Percentiles rank a stretch among this genome's conserved stretches.
phyloP scores from a whole-genome alignment of 768 basidiomycete species.

The Tricholoma sp. region DNA sequence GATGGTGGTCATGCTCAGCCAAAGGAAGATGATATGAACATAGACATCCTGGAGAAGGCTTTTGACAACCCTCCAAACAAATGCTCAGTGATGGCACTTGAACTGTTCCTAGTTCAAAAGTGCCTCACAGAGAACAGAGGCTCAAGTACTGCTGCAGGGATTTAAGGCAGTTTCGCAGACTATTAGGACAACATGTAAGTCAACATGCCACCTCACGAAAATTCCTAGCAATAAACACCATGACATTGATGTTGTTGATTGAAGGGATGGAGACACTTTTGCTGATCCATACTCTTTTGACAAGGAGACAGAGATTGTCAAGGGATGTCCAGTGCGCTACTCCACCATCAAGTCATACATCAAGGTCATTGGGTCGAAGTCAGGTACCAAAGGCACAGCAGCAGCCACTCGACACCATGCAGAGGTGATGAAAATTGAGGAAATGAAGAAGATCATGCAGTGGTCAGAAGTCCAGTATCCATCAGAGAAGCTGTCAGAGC shows the following conservation, averaged over 20 bases:
- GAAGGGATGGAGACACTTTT: slow-evolving; percentile 16
- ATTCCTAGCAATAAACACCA: too few relatives aligned
- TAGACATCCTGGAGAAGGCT: slow-evolving; percentile 18
- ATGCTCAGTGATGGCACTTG: slow-evolving; percentile 20
- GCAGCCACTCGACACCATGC: slow-evolving; percentile 14
- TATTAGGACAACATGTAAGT: slow-evolving; percentile 23
- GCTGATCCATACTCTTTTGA: slow-evolving; percentile 17
- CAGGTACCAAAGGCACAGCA: neutral
- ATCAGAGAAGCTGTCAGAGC: neutral
- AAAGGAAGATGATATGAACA: slow-evolving; percentile 13
- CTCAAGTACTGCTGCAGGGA: too few relatives aligned
- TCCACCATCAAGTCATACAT: slow-evolving; percentile 15
- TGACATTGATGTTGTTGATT: too few relatives aligned
- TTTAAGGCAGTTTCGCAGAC: too few relatives aligned
- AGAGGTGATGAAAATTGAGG: slow-evolving; percentile 17
- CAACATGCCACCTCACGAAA: too few relatives aligned
- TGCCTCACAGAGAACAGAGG: too few relatives aligned
- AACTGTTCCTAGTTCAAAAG: slow-evolving; percentile 15
- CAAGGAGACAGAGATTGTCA: slow-evolving; percentile 7
- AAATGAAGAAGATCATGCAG: slow-evolving; percentile 11
- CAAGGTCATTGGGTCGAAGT: slow-evolving; percentile 16
- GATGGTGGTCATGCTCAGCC: too few relatives aligned
- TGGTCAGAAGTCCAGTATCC: slow-evolving; percentile 3
- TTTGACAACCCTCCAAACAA: slow-evolving; percentile 23
- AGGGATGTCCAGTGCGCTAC: slow-evolving; percentile 20